Evolutionary conservation across 768 basidiomycete genomes (phyloP).

Genomic region (Leucosporidium scottii): DNA sequence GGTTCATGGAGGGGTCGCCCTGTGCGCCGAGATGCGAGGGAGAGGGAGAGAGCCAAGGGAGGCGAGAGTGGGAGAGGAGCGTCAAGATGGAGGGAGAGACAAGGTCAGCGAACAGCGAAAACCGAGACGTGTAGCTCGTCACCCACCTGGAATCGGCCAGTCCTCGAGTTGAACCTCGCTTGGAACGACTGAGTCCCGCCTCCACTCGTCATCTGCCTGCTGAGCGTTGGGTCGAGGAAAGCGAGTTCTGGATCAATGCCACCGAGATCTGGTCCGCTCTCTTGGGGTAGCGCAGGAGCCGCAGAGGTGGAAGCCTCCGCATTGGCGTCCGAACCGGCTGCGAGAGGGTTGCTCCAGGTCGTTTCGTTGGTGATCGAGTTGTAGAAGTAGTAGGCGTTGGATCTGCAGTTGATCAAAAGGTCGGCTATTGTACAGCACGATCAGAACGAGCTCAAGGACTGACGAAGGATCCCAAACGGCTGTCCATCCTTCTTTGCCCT

Average conservation of each 20-base stretch:
- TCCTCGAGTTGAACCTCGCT: constrained; percentile 27
- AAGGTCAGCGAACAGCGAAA: not conserved
- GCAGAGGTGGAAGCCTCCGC: not conserved
- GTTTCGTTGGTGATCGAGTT: constrained; percentile 19
- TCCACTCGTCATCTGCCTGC: not conserved
- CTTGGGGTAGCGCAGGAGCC: not conserved
- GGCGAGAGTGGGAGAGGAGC: too few relatives aligned
- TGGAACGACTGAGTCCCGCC: constrained; percentile 1
- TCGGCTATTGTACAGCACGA: not conserved
- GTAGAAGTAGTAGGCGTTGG: constrained; percentile 32
- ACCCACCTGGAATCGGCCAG: constrained; percentile 22
- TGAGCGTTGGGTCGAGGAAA: constrained; percentile 19
- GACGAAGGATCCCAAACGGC: constrained; percentile 26
- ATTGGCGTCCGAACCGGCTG: not conserved
- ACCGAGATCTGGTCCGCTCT: not conserved
- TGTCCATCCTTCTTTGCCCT: constrained; percentile 14
- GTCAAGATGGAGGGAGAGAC: too few relatives aligned
- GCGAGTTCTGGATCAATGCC: constrained; percentile 30
- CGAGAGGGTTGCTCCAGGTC: constrained; percentile 28
- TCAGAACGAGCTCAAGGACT: not conserved
- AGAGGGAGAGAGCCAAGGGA: not conserved
- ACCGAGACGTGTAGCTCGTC: not conserved
- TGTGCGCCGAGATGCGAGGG: not conserved
- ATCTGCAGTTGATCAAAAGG: not conserved
- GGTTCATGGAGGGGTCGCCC: constrained; percentile 21